Conservation (phyloP, 2,329 filamentous ascomycete species). For the Scedosporium dehoogii region DNA sequence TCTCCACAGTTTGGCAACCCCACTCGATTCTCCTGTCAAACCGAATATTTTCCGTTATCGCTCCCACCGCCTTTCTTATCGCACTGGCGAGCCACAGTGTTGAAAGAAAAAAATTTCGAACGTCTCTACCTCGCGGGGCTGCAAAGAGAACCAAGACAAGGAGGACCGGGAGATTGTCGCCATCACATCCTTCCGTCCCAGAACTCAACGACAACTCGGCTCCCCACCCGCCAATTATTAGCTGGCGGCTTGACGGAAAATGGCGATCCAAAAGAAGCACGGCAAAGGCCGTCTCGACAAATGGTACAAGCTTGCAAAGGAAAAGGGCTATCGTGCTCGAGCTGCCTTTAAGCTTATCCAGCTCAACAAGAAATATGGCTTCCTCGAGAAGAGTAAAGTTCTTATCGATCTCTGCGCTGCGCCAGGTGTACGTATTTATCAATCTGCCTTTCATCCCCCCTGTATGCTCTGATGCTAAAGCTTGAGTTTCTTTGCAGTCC, state of each 20-base stretch:
- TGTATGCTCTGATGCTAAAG: slow-evolving; percentile 15
- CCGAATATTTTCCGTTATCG: slow-evolving; percentile 6
- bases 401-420: slow-evolving; percentile 95
- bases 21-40: background rate
- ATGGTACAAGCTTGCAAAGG: slow-evolving; percentile 97
- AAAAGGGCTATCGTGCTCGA: slow-evolving; percentile 92
- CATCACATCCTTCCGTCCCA: background rate
- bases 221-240: background rate
- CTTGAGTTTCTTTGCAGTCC: slow-evolving; percentile 40
- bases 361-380: slow-evolving; percentile 98
- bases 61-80: slow-evolving; percentile 7
- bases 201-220: background rate
- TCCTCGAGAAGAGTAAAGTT: slow-evolving; percentile 93
- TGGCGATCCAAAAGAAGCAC: slow-evolving; percentile 98
- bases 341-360: slow-evolving; percentile 98
- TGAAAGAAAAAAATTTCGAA: slow-evolving; percentile 5
- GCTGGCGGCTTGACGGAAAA: slow-evolving; percentile 26
- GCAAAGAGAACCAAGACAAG: background rate
- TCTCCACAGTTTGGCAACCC: background rate
- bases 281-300: slow-evolving; percentile 98
- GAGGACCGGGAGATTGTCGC: background rate
- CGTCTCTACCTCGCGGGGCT: slow-evolving; percentile 1
- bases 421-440: slow-evolving; percentile 56
- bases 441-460: slow-evolving; percentile 11
- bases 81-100: background rate